Conservation (phyloP, 805 yeast species). For the Lachancea waltii region DNA sequence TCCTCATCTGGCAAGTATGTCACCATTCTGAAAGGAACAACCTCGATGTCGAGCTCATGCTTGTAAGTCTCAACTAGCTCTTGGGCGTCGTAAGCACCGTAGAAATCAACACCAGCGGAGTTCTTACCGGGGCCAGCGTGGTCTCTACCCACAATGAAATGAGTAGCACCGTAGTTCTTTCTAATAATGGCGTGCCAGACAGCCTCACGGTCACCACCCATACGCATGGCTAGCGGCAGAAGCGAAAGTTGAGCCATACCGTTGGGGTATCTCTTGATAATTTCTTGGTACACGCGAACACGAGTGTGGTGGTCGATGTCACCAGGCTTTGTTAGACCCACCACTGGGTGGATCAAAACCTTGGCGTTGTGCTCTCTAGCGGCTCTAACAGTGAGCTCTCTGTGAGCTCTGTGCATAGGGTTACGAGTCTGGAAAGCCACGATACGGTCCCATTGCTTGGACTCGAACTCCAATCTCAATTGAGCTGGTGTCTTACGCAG, state of each 20-base stretch:
- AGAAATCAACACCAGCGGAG: slow-evolving; percentile 88
- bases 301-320: slow-evolving; percentile 97
- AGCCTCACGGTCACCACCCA: slow-evolving; percentile 99
- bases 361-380: slow-evolving; percentile 88
- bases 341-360: slow-evolving; percentile 92
- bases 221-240: slow-evolving; percentile 94
- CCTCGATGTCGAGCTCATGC: slow-evolving; percentile 77
- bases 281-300: slow-evolving; percentile 89
- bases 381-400: slow-evolving; percentile 93
- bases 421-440: slow-evolving; percentile 98
- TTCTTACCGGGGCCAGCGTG: slow-evolving; percentile 94
- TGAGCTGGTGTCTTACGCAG: slow-evolving; percentile 87
- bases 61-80: slow-evolving; percentile 70
- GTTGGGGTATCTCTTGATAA: slow-evolving; percentile 86
- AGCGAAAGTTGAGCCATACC: slow-evolving; percentile 88
- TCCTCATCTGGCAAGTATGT: slow-evolving; percentile 93
- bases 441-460: slow-evolving; percentile 78
- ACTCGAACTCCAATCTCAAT: slow-evolving; percentile 74
- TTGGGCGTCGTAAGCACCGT: slow-evolving; percentile 97
- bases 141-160: slow-evolving; percentile 95
- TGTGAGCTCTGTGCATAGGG: slow-evolving; percentile 98
- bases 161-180: slow-evolving; percentile 94
- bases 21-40: slow-evolving; percentile 95
- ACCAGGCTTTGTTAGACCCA: slow-evolving; percentile 94
- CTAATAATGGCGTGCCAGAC: slow-evolving; percentile 97